These are phyloP conservation scores for Starmerella floricola DNA, from an alignment of 805 yeast species.

Conservation along the genomic window DNA sequence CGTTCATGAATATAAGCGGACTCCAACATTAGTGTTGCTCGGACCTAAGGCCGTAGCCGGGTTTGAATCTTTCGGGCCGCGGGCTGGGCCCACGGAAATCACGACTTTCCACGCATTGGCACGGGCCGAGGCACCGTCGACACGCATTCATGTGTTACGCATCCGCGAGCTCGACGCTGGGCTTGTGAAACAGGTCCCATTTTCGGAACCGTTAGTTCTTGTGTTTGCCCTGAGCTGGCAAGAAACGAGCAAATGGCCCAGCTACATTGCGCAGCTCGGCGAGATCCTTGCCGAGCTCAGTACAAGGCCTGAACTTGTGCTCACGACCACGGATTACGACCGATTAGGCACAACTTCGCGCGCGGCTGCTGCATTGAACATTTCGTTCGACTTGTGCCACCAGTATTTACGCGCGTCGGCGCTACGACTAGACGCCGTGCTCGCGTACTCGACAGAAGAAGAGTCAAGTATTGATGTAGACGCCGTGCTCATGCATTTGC, in stretches of 20 bases:
- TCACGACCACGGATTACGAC: conserved; percentile 4
- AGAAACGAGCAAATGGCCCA: conserved; percentile 3
- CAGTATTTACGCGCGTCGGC: conserved; percentile 17
- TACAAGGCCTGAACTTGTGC: not conserved
- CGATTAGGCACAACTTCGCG: not conserved
- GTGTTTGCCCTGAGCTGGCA: conserved; percentile 9
- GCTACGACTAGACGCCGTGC: conserved; percentile 1
- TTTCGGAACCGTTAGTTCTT: not conserved
- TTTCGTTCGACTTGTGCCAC: conserved; percentile 10
- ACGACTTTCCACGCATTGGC: too few relatives aligned
- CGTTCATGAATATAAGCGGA: too few relatives aligned
- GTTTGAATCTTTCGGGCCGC: too few relatives aligned
- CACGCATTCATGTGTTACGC: not conserved
- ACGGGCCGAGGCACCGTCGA: too few relatives aligned
- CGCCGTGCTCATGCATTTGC: not conserved
- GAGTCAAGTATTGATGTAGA: not conserved
- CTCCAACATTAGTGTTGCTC: too few relatives aligned
- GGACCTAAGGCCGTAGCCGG: too few relatives aligned
- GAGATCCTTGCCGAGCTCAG: not conserved
- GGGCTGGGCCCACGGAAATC: too few relatives aligned
- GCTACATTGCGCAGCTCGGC: not conserved
- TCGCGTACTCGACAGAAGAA: conserved; percentile 5
- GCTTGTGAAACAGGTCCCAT: not conserved
- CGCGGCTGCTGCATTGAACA: conserved; percentile 7
- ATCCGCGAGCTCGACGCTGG: not conserved